Evolutionary conservation across 257 asterid species (phyloP).

Genomic region (Lavandula angustifolia): DNA sequence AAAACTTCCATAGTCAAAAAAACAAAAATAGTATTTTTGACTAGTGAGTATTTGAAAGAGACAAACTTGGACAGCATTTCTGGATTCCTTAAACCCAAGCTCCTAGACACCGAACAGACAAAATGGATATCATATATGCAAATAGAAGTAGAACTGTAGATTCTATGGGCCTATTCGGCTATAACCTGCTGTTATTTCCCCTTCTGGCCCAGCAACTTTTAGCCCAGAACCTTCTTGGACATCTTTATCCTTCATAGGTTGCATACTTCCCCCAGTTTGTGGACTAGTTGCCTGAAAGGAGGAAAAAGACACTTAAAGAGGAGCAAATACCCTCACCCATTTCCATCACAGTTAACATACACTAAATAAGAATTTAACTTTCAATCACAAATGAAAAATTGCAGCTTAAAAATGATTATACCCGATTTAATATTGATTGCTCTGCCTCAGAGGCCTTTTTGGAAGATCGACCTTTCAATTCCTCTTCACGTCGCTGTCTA

Average conservation of each 20-base stretch:
- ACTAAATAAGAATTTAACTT: neutral
- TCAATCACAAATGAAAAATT: neutral
- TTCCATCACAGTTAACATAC: conserved; percentile 15
- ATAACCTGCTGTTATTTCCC: conserved; percentile 93
- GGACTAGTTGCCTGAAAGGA: conserved; percentile 81
- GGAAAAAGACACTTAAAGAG: conserved; percentile 24
- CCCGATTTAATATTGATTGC: conserved; percentile 77
- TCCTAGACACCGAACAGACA: neutral
- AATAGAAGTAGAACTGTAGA: conserved; percentile 8
- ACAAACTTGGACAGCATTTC: conserved; percentile 8
- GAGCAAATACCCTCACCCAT: conserved; percentile 14
- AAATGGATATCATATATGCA: neutral
- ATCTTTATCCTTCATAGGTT: conserved; percentile 72
- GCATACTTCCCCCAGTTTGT: conserved; percentile 84
- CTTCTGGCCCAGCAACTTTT: conserved; percentile 91
- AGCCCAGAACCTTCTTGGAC: conserved; percentile 69
- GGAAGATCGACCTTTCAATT: conserved; percentile 76
- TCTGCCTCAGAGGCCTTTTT: conserved; percentile 79
- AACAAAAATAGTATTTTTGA: conserved; percentile 6
- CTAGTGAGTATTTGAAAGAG: neutral
- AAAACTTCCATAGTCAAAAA: neutral
- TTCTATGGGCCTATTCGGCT: conserved; percentile 21
- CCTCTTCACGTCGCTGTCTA: conserved; percentile 93
- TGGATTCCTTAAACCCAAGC: conserved; percentile 17
- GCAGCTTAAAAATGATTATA: conserved; percentile 27